These are phyloP conservation scores for Hydnum rufescens DNA, from an alignment of 768 basidiomycete species.

Conservation along the genomic window DNA sequence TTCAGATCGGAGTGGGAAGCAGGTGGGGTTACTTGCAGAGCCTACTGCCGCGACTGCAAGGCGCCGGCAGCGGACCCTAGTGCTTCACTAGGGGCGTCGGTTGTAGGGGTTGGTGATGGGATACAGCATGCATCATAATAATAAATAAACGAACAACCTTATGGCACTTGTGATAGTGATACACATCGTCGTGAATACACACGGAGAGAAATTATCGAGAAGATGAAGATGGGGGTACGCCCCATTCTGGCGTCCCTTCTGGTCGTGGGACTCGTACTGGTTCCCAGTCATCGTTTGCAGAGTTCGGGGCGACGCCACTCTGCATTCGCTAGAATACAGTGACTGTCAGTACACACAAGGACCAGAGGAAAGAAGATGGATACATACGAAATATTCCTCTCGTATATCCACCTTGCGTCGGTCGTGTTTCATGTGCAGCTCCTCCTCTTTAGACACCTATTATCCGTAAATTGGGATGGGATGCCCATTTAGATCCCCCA, in stretches of 20 bases:
- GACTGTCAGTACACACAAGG: background rate
- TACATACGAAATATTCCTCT: slow-evolving; percentile 88
- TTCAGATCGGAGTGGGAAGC: too few relatives aligned
- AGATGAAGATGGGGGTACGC: slow-evolving; percentile 16
- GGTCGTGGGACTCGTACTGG: slow-evolving; percentile 67
- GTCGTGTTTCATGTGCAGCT: slow-evolving; percentile 44
- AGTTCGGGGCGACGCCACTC: slow-evolving; percentile 20
- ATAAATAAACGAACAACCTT: too few relatives aligned
- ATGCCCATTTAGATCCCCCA: background rate
- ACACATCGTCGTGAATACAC: too few relatives aligned
- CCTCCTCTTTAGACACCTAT: slow-evolving; percentile 59
- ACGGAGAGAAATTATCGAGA: background rate
- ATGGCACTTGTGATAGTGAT: too few relatives aligned
- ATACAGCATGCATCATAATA: too few relatives aligned
- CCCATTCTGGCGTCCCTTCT: slow-evolving; percentile 85
- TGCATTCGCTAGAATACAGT: slow-evolving; percentile 36
- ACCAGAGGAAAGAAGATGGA: background rate
- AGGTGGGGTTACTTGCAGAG: too few relatives aligned
- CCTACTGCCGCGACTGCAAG: too few relatives aligned
- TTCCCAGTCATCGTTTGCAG: slow-evolving; percentile 58
- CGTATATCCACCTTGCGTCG: slow-evolving; percentile 78
- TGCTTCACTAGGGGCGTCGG: too few relatives aligned
- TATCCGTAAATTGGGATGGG: too few relatives aligned
- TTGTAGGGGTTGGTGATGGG: too few relatives aligned
- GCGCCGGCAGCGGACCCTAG: too few relatives aligned